A percentile compares a stretch with the other conserved stretches of the same genome.
phyloP scores from a whole-genome alignment of 192 early-diverging fungal genomes.

The Coemansia sp. region DNA sequence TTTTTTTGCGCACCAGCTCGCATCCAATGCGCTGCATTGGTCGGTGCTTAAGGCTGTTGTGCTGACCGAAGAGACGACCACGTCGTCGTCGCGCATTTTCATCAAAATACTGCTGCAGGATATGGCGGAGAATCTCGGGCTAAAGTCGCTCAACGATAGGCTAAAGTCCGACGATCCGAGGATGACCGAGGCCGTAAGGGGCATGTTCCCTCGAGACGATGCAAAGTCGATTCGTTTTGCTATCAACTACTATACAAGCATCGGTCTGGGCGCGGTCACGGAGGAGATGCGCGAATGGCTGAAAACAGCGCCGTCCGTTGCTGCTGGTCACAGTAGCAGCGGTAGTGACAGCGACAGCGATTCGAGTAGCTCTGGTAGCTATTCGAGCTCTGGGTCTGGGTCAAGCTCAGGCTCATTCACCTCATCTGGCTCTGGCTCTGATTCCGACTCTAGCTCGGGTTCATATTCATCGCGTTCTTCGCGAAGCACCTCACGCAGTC shows the following conservation, averaged over 20 bases:
- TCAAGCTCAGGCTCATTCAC: constrained; percentile 14
- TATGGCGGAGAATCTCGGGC: constrained; percentile 76
- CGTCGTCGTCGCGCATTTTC: constrained; percentile 95
- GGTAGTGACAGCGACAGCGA: constrained; percentile 21
- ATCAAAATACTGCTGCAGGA: constrained; percentile 95
- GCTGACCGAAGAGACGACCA: constrained; percentile 94
- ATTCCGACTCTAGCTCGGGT: neutral
- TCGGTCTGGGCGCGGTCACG: constrained; percentile 88
- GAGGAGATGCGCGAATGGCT: constrained; percentile 90
- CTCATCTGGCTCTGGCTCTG: constrained; percentile 16
- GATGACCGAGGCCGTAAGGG: constrained; percentile 72
- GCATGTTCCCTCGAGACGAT: constrained; percentile 89
- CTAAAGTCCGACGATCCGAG: constrained; percentile 60
- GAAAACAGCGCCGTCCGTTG: constrained; percentile 52
- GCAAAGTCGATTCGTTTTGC: constrained; percentile 89
- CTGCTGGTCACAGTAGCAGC: constrained; percentile 8
- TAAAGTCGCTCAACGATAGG: constrained; percentile 71
- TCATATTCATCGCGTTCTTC: constrained; percentile 4
- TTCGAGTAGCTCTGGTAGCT: constrained; percentile 26
- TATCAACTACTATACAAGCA: constrained; percentile 97
- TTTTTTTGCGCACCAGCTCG: constrained; percentile 85
- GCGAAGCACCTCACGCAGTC: constrained; percentile 9
- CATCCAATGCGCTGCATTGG: constrained; percentile 84
- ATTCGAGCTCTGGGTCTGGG: constrained; percentile 13
- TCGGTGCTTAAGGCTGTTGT: constrained; percentile 72